A percentile compares a stretch with the other conserved stretches of the same genome.
These are phyloP conservation scores for Phytophthora sansomeana DNA, from an alignment of 352 stramenopile species.

Conservation along the genomic window DNA sequence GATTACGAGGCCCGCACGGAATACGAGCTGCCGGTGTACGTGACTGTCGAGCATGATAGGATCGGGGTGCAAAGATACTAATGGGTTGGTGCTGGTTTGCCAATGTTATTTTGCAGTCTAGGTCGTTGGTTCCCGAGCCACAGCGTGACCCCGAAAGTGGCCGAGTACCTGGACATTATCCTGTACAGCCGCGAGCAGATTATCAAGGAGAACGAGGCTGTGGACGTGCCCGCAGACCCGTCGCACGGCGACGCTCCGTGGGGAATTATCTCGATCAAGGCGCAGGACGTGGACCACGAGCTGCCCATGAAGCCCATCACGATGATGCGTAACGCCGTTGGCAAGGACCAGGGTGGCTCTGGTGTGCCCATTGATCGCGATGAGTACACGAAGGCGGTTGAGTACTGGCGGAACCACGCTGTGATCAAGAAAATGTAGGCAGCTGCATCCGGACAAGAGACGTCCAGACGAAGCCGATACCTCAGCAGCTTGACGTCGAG, in stretches of 20 bases:
- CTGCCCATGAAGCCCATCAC: conserved; percentile 99
- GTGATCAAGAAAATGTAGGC: conserved; percentile 76
- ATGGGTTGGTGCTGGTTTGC: too few relatives aligned
- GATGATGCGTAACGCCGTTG: conserved; percentile 98
- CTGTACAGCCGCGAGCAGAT: conserved; percentile 99
- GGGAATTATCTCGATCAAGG: conserved; percentile 98
- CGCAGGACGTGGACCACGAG: conserved; percentile 95
- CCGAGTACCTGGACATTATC: conserved; percentile 98
- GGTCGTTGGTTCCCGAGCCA: conserved; percentile 93
- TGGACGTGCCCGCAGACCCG: conserved; percentile 50
- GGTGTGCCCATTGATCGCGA: conserved; percentile 84
- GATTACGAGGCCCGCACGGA: conserved; percentile 95
- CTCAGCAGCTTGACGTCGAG: conserved; percentile 24
- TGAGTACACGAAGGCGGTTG: conserved; percentile 85
- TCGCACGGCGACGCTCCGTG: conserved; percentile 79
- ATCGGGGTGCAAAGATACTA: background rate
- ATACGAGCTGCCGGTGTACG: conserved; percentile 95
- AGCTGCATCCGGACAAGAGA: conserved; percentile 6
- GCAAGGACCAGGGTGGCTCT: conserved; percentile 93
- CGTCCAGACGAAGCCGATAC: conserved; percentile 1
- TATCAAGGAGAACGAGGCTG: conserved; percentile 94
- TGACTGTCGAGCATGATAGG: background rate
- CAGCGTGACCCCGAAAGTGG: conserved; percentile 84
- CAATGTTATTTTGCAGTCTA: conserved; percentile 47
- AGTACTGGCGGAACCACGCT: conserved; percentile 90